Percentiles rank a stretch among this genome's conserved stretches.
Evolutionary conservation across 1,284 basidiomycete species (phyloP).

Genomic region (Kalmanozyma brasiliensis): DNA sequence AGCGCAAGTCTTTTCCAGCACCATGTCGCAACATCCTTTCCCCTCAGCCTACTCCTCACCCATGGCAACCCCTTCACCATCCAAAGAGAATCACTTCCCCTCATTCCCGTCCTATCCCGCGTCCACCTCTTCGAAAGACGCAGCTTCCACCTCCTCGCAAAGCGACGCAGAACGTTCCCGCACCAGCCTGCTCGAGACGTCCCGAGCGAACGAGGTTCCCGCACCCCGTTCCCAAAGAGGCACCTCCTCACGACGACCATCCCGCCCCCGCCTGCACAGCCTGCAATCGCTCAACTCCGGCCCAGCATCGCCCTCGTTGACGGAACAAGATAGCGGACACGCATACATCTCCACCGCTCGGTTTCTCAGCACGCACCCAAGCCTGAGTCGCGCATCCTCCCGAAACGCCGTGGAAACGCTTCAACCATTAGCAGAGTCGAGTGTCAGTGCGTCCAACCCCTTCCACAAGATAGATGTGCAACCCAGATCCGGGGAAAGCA

Average conservation of each 20-base stretch:
- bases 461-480: too few relatives aligned
- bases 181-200: too few relatives aligned
- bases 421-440: constrained; percentile 42
- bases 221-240: too few relatives aligned
- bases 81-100: constrained; percentile 27
- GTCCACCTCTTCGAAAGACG: constrained; percentile 6
- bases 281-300: constrained; percentile 47
- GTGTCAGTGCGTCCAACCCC: background rate
- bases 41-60: constrained; percentile 40
- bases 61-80: constrained; percentile 29
- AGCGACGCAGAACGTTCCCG: background rate
- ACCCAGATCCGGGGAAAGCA: constrained; percentile 5
- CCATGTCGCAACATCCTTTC: constrained; percentile 38
- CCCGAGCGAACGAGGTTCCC: too few relatives aligned
- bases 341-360: constrained; percentile 28
- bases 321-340: constrained; percentile 37
- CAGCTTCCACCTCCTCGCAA: constrained; percentile 8
- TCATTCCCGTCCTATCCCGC: constrained; percentile 6
- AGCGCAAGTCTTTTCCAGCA: constrained; percentile 36
- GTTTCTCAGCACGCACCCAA: constrained; percentile 24
- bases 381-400: constrained; percentile 22
- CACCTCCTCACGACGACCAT: constrained; percentile 19
- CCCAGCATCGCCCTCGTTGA: constrained; percentile 41
- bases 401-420: constrained; percentile 42
- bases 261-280: constrained; percentile 33